A percentile compares a stretch with the other conserved stretches of the same genome.
These are phyloP conservation scores for Plectosphaerella cucumerina DNA, from an alignment of 2,329 filamentous ascomycete species.

Conservation along the genomic window DNA sequence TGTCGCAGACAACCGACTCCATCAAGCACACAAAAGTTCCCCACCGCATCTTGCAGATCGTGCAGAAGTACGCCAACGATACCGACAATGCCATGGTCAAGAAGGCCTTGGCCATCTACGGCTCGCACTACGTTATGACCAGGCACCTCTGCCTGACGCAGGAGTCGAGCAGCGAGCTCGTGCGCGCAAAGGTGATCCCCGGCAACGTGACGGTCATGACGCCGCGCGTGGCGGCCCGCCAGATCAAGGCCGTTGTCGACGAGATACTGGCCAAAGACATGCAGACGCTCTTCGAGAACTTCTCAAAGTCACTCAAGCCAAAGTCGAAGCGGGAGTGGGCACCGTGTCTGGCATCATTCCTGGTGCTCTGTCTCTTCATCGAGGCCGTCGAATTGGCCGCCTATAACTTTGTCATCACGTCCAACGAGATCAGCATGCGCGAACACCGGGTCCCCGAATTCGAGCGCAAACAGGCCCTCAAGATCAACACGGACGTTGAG, in stretches of 20 bases:
- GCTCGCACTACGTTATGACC: conserved; percentile 54
- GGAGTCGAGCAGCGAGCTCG: conserved; percentile 19
- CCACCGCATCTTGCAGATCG: conserved; percentile 39
- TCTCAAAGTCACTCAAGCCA: conserved; percentile 49
- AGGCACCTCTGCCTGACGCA: conserved; percentile 48
- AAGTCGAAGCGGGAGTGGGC: conserved; percentile 51
- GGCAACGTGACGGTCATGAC: conserved; percentile 42
- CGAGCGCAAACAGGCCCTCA: conserved; percentile 38
- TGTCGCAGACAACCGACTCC: conserved; percentile 46
- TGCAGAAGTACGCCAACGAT: conserved; percentile 42
- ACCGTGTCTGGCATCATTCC: conserved; percentile 51
- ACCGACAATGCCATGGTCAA: conserved; percentile 48
- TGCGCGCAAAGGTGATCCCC: conserved; percentile 36
- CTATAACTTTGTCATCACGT: conserved; percentile 46
- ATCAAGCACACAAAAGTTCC: conserved; percentile 42
- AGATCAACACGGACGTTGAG: conserved; percentile 46
- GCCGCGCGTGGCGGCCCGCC: conserved; percentile 49
- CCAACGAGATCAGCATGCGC: conserved; percentile 44
- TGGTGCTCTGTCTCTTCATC: conserved; percentile 56
- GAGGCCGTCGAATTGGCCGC: conserved; percentile 50
- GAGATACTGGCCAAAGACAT: conserved; percentile 50
- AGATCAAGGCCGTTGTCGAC: conserved; percentile 54
- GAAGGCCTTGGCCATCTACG: conserved; percentile 49
- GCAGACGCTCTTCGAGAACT: conserved; percentile 46
- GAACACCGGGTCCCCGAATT: conserved; percentile 30